Evolutionary conservation across 441 rosid species (phyloP).

Genomic region (Erodium chrysanthum): DNA sequence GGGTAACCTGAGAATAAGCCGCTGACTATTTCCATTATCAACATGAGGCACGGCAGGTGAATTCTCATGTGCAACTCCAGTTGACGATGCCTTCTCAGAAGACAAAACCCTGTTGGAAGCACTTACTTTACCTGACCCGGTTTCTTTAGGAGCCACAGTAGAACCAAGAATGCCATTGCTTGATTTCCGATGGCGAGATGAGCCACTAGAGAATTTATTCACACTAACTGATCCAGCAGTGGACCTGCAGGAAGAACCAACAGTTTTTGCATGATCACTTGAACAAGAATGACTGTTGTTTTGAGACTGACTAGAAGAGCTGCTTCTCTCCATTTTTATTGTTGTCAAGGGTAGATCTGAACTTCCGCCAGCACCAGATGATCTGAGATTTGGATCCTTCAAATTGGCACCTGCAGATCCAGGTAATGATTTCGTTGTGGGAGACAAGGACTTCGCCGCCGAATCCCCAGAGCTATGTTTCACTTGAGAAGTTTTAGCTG

Average conservation of each 20-base stretch:
- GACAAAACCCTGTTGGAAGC: conserved; percentile 35
- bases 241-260: conserved; percentile 40
- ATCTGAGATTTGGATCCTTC: conserved; percentile 42
- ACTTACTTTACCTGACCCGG: conserved; percentile 36
- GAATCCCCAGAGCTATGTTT: conserved; percentile 51
- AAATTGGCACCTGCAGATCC: conserved; percentile 29
- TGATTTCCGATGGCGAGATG: conserved; percentile 46
- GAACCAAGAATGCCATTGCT: conserved; percentile 42
- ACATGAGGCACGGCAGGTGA: conserved; percentile 33
- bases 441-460: conserved; percentile 39
- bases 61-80: conserved; percentile 45
- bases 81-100: conserved; percentile 50
- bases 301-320: conserved; percentile 71
- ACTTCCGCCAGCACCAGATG: conserved; percentile 27
- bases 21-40: conserved; percentile 50
- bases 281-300: conserved; percentile 67
- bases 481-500: conserved; percentile 46
- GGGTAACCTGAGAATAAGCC: conserved; percentile 63
- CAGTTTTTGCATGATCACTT: conserved; percentile 51
- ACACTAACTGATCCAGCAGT: conserved; percentile 39
- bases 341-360: conserved; percentile 34
- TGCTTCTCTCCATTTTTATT: conserved; percentile 54
- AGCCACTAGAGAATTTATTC: conserved; percentile 33
- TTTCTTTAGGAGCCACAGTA: conserved; percentile 30
- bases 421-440: conserved; percentile 45